A percentile compares a stretch with the other conserved stretches of the same genome.
Conservation (phyloP, 2,329 filamentous ascomycete species). For the Cercospora sp. region DNA sequence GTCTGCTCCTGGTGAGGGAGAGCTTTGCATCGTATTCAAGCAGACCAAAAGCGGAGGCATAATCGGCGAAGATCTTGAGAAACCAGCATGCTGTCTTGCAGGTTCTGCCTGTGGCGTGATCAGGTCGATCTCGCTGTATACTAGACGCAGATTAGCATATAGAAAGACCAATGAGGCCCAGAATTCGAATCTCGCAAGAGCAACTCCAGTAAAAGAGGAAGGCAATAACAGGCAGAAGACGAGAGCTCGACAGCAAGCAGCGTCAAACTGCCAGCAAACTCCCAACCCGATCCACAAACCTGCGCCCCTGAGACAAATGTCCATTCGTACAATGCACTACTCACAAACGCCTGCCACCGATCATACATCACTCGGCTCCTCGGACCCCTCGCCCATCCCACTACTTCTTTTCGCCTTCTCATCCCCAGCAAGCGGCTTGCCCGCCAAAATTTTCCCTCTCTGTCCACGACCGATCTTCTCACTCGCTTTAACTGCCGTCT, state of each 20-base stretch:
- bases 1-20: too few relatives aligned
- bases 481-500: slow-evolving; percentile 6
- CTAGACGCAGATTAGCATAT: not conserved
- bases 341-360: not conserved
- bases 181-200: not conserved
- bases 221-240: not conserved
- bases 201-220: too few relatives aligned
- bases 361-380: slow-evolving; percentile 12
- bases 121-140: not conserved
- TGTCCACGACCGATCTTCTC: not conserved
- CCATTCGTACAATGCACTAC: not conserved
- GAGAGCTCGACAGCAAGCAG: not conserved
- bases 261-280: not conserved
- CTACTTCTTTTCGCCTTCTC: slow-evolving; percentile 9
- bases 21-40: not conserved
- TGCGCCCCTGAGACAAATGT: too few relatives aligned
- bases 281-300: not conserved
- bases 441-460: slow-evolving; percentile 1
- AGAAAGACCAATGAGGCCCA: not conserved
- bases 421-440: slow-evolving; percentile 4
- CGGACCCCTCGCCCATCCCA: not conserved
- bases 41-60: not conserved
- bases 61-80: not conserved
- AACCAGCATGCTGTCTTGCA: not conserved
- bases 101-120: not conserved